phyloP scores from a whole-genome alignment of 805 yeast genomes.

The Hermanozyma aechmeae region DNA sequence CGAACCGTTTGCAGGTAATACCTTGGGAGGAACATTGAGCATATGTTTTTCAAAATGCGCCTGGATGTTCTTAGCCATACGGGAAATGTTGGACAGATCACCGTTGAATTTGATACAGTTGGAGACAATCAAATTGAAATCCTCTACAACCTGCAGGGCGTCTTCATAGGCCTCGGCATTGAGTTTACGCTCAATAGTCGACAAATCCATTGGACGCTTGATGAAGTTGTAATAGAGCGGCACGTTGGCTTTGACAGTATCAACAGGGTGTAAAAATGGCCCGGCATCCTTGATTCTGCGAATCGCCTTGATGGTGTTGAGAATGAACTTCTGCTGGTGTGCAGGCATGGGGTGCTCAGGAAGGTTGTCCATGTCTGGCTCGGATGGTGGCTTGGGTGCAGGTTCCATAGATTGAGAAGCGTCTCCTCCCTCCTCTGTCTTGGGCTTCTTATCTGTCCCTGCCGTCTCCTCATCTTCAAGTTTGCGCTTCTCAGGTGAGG shows the following conservation, averaged over 20 bases:
- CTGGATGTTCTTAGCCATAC: constrained; percentile 85
- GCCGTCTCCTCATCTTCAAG: constrained; percentile 17
- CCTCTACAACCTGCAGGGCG: constrained; percentile 60
- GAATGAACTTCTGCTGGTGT: constrained; percentile 77
- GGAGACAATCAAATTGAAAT: constrained; percentile 73
- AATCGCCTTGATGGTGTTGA: constrained; percentile 74
- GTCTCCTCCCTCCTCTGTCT: constrained; percentile 8
- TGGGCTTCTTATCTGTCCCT: constrained; percentile 12
- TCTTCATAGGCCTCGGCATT: constrained; percentile 60
- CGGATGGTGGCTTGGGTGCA: constrained; percentile 67
- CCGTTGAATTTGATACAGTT: constrained; percentile 88
- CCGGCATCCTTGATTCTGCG: constrained; percentile 86
- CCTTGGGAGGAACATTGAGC: constrained; percentile 76
- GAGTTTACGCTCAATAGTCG: constrained; percentile 81
- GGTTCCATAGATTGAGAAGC: constrained; percentile 24
- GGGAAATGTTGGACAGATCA: constrained; percentile 68
- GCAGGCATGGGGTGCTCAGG: constrained; percentile 62
- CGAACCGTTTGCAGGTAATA: constrained; percentile 14
- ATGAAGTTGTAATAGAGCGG: constrained; percentile 85
- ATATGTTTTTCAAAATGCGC: constrained; percentile 90
- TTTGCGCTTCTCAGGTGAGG: constrained; percentile 28
- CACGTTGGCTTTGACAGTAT: constrained; percentile 75
- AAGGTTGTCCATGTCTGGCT: constrained; percentile 63
- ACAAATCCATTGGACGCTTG: constrained; percentile 84
- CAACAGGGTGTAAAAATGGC: constrained; percentile 88